Evolutionary conservation across 2,329 filamentous ascomycete genomes (phyloP).

Genomic region (Byssochlamys sp.): DNA sequence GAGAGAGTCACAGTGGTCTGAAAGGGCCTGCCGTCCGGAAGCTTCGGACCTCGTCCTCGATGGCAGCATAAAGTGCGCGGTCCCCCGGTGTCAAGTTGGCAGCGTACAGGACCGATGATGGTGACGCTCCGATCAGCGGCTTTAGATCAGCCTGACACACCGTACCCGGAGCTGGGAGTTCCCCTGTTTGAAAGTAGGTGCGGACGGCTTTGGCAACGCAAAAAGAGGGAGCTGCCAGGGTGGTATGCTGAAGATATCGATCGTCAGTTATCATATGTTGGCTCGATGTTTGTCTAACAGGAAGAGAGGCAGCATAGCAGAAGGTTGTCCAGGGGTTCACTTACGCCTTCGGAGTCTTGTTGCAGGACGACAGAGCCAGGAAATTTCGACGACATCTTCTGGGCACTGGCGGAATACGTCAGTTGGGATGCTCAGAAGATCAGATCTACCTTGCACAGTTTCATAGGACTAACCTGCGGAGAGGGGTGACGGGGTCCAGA

Average conservation of each 20-base stretch:
- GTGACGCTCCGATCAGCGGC: conserved; percentile 13
- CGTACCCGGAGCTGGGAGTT: conserved; percentile 16
- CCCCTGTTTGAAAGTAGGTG: conserved; percentile 22
- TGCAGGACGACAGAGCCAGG: conserved; percentile 15
- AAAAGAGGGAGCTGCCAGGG: conserved; percentile 13
- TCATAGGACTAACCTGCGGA: conserved; percentile 5
- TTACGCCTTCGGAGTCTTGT: conserved; percentile 15
- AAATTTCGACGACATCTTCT: conserved; percentile 9
- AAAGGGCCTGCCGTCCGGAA: not conserved
- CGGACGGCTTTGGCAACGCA: conserved; percentile 19
- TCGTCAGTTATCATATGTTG: not conserved
- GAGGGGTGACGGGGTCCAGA: conserved; percentile 10
- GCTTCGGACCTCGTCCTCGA: not conserved
- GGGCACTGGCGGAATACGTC: conserved; percentile 5
- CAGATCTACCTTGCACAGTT: not conserved
- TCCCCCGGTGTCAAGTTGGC: not conserved
- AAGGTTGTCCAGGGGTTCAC: conserved; percentile 1
- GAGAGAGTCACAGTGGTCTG: not conserved
- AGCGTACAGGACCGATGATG: not conserved
- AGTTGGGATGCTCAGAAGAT: not conserved
- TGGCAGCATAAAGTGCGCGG: conserved; percentile 1
- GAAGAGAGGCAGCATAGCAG: not conserved
- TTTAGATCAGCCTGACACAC: conserved; percentile 19
- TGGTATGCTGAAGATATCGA: conserved; percentile 13
- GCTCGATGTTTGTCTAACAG: not conserved